These are phyloP conservation scores for Arabidopsis suecica DNA, from an alignment of 345 rosid genomes.

Conservation along the genomic window DNA sequence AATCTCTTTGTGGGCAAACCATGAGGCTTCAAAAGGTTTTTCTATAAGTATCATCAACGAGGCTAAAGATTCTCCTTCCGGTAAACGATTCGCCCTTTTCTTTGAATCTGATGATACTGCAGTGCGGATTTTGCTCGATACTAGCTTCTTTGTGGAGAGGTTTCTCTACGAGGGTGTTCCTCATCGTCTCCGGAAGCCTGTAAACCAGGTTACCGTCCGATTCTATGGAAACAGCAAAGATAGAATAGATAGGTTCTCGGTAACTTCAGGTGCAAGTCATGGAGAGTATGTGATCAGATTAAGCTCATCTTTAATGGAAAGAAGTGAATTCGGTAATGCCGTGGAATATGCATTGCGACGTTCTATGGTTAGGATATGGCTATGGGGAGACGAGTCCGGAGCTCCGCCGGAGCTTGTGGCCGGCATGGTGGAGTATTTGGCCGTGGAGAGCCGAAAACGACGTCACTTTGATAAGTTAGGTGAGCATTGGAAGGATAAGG, in stretches of 20 bases:
- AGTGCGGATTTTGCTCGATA: slow-evolving; percentile 50
- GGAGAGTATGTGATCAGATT: slow-evolving; percentile 49
- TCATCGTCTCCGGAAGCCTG: slow-evolving; percentile 39
- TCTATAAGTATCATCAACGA: slow-evolving; percentile 51
- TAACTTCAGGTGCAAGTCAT: slow-evolving; percentile 35
- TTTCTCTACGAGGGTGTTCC: slow-evolving; percentile 53
- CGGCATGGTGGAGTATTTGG: slow-evolving; percentile 58
- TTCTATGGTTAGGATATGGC: slow-evolving; percentile 62
- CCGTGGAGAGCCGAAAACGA: slow-evolving; percentile 25
- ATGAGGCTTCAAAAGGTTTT: slow-evolving; percentile 63
- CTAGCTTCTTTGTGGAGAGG: slow-evolving; percentile 51
- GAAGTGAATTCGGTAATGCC: slow-evolving; percentile 18
- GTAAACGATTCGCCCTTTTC: slow-evolving; percentile 52
- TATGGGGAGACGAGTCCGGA: slow-evolving; percentile 51
- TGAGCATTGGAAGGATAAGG: slow-evolving; percentile 40
- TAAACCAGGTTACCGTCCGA: slow-evolving; percentile 48
- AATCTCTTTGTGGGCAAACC: slow-evolving; percentile 66
- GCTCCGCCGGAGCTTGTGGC: slow-evolving; percentile 56
- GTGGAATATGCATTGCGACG: slow-evolving; percentile 46
- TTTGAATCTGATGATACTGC: slow-evolving; percentile 64
- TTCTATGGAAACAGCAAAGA: slow-evolving; percentile 22
- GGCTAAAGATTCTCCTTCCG: slow-evolving; percentile 44
- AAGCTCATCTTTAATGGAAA: slow-evolving; percentile 45
- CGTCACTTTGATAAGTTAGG: not conserved
- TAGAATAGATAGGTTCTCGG: not conserved